Evolutionary conservation across 2,329 filamentous ascomycete genomes (phyloP).

Genomic region (Zarea fungicola): DNA sequence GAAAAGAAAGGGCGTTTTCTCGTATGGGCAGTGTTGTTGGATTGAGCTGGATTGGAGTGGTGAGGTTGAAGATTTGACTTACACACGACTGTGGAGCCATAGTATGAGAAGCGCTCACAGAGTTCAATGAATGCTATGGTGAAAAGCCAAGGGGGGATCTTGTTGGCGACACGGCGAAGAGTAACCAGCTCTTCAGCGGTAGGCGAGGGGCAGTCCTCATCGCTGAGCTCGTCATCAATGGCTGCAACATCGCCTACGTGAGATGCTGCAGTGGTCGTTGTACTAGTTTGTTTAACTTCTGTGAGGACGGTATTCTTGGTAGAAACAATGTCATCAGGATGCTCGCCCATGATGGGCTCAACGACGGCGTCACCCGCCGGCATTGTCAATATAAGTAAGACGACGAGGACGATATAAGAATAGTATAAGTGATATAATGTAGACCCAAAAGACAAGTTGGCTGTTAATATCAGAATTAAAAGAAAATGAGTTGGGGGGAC

Average conservation of each 20-base stretch:
- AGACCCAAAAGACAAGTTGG: background rate
- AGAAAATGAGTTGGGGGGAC: no score
- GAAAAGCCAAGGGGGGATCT: conserved; percentile 55
- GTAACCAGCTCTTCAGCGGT: conserved; percentile 48
- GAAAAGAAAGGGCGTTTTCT: no score
- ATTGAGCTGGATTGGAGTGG: no score
- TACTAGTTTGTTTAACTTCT: no score
- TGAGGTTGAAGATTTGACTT: conserved; percentile 31
- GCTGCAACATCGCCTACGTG: no score
- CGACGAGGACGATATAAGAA: no score
- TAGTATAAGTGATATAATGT: no score
- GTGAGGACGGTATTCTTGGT: no score
- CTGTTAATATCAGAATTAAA: no score
- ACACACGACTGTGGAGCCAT: conserved; percentile 61
- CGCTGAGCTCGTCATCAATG: background rate
- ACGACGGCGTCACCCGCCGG: conserved; percentile 20
- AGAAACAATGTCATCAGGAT: no score
- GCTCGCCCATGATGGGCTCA: conserved; percentile 23
- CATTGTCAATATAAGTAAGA: conserved; percentile 7
- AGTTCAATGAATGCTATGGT: conserved; percentile 63
- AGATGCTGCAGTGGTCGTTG: no score
- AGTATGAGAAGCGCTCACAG: conserved; percentile 70
- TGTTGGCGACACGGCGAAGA: conserved; percentile 49
- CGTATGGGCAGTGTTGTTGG: no score
- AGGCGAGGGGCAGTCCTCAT: conserved; percentile 26